Evolutionary conservation across 2,329 filamentous ascomycete species (phyloP).

Genomic region (Pseudogymnoascus sp.): DNA sequence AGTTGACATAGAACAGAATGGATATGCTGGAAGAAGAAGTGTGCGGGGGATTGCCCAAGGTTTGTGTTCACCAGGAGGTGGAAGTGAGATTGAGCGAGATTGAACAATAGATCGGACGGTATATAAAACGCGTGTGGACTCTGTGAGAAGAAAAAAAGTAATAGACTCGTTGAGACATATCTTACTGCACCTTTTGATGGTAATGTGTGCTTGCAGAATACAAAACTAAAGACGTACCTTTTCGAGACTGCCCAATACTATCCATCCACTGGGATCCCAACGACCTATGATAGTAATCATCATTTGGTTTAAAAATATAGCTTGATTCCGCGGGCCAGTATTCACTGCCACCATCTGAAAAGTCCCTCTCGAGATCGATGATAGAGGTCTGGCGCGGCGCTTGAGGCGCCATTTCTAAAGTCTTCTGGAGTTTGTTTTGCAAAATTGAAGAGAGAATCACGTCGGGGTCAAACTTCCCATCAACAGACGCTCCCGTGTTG

Average conservation of each 20-base stretch:
- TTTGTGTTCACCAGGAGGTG: neutral
- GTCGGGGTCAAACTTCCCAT: neutral
- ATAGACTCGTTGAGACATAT: neutral
- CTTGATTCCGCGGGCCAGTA: neutral
- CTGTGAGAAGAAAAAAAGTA: neutral
- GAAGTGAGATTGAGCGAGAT: neutral
- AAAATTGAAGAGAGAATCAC: neutral
- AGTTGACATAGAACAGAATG: neutral
- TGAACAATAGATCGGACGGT: neutral
- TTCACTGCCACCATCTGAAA: slow-evolving; percentile 1
- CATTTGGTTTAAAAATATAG: slow-evolving; percentile 1
- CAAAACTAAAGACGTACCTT: neutral
- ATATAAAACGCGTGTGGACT: neutral
- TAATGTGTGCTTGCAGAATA: neutral
- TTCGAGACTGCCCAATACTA: neutral
- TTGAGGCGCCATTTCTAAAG: neutral
- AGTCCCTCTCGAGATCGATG: neutral
- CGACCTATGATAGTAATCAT: slow-evolving; percentile 5
- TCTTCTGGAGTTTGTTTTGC: neutral
- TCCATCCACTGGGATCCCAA: slow-evolving; percentile 2
- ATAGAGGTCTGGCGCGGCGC: neutral
- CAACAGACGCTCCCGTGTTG: neutral
- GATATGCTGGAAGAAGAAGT: neutral
- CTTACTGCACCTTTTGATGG: neutral
- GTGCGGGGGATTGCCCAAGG: neutral